Conservation (phyloP, 1,139 yeast species). For the Zygosaccharomyces sapae region DNA sequence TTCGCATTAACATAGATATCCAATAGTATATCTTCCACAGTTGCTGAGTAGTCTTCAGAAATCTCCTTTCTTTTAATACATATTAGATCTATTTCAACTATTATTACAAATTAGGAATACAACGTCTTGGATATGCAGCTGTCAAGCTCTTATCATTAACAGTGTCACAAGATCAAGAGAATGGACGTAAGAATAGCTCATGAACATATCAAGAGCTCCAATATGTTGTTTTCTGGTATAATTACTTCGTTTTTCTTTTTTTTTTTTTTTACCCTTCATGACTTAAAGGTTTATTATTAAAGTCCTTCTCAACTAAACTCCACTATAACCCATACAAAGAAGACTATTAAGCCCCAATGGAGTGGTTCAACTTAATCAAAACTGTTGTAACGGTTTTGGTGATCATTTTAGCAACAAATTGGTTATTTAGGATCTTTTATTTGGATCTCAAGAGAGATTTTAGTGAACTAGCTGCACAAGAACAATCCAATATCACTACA, state of each 20-base stretch:
- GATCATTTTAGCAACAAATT: constrained; percentile 15
- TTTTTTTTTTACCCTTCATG: neutral
- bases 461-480: constrained; percentile 51
- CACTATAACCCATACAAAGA: neutral
- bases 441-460: constrained; percentile 46
- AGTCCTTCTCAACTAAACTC: neutral
- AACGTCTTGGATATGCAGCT: too few relatives aligned
- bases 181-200: too few relatives aligned
- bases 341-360: constrained; percentile 7
- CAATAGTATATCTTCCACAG: neutral
- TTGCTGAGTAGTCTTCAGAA: neutral
- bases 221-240: too few relatives aligned
- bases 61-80: too few relatives aligned
- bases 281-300: neutral
- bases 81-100: too few relatives aligned
- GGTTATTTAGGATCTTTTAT: constrained; percentile 22
- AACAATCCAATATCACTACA: constrained; percentile 55
- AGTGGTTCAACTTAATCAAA: constrained; percentile 11
- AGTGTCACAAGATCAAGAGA: too few relatives aligned
- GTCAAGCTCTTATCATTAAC: too few relatives aligned
- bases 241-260: neutral
- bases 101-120: too few relatives aligned
- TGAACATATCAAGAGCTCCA: too few relatives aligned
- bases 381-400: constrained; percentile 6
- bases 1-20: neutral